Evolutionary conservation across 208 protist genomes (phyloP), one percentile per base, ranked within the genome.

Genomic region (Acanthamoeba divionensis): DNA sequence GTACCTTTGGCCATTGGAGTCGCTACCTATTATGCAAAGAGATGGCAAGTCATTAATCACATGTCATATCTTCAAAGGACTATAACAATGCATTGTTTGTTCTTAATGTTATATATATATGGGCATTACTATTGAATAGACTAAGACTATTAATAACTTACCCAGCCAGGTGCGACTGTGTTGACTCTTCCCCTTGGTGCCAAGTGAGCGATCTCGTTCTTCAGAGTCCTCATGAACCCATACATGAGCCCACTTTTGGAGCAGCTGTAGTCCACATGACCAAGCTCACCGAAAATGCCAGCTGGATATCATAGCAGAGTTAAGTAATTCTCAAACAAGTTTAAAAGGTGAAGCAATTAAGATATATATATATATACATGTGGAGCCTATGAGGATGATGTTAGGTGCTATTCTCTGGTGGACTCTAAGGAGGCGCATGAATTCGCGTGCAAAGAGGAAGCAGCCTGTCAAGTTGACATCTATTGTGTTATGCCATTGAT

Each of bases 191-290:
- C 71, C 2, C 71, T 44, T 12, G 71, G 71, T 13, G 60, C 71
- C 48, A 80, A 62, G 31, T 50, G 29, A 4, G 71, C 71, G 6
- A 80, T 80, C 45, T 80, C 71, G n/a, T 79, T 79, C 69, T 79
- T 79, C 24, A 79, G 69, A n/a, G 69, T 79, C 45, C 69, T 41
- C 69, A 79, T 79, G 69, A 79, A 79, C 5, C 69, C 69, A 48
- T 79, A 79, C 69, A 79, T 79, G 2, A 79, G 69, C 10, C 45
- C 69, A 48, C 69, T 79, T 48, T 79, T 79, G 8, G 69, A 79
- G 24, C 45, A 79, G 10, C 45, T 57, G 41, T 79, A 79, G 69
- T 79, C 69, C 2, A 79, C 69, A 48, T 79, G 69, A 2, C 69
- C 69, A 54, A 48, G 45, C 36, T 79, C 69, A 7, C 69, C 69